Percentiles rank a stretch among this genome's conserved stretches.
Evolutionary conservation across 495 filamentous ascomycete genomes (phyloP).

Genomic region (Daldinia grandis): DNA sequence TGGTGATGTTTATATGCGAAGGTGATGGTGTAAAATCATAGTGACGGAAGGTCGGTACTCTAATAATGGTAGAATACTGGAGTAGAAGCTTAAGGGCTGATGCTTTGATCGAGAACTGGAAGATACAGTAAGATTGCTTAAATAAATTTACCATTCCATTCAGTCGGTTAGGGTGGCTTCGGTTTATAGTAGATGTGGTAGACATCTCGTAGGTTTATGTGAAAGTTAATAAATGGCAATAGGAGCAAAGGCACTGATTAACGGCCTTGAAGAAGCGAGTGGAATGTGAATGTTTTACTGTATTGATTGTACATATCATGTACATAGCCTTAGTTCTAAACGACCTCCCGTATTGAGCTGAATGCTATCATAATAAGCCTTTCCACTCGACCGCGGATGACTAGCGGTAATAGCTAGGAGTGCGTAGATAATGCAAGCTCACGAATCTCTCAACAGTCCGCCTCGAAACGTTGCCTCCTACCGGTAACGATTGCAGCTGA

Average conservation of each 20-base stretch:
- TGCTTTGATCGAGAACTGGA: not conserved
- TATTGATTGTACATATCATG: conserved; percentile 23
- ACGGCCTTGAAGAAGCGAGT: not conserved
- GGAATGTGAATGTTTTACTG: conserved; percentile 17
- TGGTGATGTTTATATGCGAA: too few species aligned
- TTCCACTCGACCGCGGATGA: not conserved
- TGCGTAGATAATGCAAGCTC: not conserved
- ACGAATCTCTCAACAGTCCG: not conserved
- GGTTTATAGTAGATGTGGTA: not conserved
- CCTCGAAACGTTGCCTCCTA: not conserved
- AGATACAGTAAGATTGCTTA: not conserved
- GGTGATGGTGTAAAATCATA: too few species aligned
- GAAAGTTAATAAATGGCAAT: too few species aligned
- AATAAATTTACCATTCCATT: not conserved
- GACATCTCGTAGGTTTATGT: too few species aligned
- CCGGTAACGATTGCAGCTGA: not conserved
- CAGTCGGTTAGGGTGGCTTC: not conserved
- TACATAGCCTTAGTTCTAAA: conserved; percentile 5
- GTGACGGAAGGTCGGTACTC: too few species aligned
- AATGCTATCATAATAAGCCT: not conserved
- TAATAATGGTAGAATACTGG: too few species aligned
- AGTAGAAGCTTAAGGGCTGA: not conserved
- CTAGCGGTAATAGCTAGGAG: not conserved
- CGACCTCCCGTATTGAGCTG: not conserved
- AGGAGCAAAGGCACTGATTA: too few species aligned